Evolutionary conservation across 495 filamentous ascomycete genomes (phyloP), one percentile per base, ranked within the genome.

Genomic region (Penicillium salamii): DNA sequence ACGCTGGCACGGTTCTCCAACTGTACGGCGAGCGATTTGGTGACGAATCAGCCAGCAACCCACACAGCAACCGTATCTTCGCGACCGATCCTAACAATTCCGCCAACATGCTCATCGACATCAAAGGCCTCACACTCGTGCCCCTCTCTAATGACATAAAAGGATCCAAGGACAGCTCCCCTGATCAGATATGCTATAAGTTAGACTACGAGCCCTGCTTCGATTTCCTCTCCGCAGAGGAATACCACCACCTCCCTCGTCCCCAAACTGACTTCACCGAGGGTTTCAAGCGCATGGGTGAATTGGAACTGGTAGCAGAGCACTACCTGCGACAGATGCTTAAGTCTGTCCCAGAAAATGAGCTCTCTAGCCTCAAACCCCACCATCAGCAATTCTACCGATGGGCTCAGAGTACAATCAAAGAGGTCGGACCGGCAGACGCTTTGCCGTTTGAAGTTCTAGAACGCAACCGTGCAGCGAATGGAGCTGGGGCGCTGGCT

Each of bases 161-260:
- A 6, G 52, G 48, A 7, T 49, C 38, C 12, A 62, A 49, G 15
- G 51, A 58, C n/a, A 58, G 34, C 20, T 31, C 49, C 0, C 43
- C 56, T 0, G 42, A 52, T 1, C 38, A 49, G 2, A 53, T 65
- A 11, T 62, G 61, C 38, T 82, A 76, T 50, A 80, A 78, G 54
- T 43, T 78, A 14, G 70, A 77, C 18, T 82, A 76, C 71, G 78
- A 80, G 51, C 76, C 67, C 0, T 70, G 75, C 49, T 63, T 51
- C 38, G 66, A 69, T 61, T 50, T 66, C 45, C 57, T 70, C 2
- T 46, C 66, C 19, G 35, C 42, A 9, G 39, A 64, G 29, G 39
- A 53, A 32, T 49, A 68, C 49, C 39, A 62, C 17, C 46, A 56
- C 18, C 46, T 56, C 11, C 38, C 54, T 8, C 58, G 58, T 8